Base-by-base conservation (phyloP, 202 grass and related monocot genomes). In the Saccharum hybrid region DNA sequence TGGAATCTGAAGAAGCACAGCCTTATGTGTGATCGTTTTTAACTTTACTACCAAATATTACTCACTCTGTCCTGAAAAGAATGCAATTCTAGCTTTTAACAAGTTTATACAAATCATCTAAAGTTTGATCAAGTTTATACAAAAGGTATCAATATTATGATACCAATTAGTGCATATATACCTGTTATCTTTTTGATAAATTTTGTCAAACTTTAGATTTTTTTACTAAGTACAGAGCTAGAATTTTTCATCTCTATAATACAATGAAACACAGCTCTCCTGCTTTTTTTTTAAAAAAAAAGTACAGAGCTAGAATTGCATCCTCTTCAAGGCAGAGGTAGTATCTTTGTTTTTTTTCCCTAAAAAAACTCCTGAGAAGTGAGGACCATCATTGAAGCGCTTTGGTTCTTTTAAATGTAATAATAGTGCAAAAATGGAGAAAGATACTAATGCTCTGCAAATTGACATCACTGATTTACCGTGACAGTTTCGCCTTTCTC, bases 401-500 rank as follows among this genome's bases (percentile, higher is more conserved):
- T 51, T 22, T 22, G 56, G 12, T 42, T 76, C 39, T 42, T 33
- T 76, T 1, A 76, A 76, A 16, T 40, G 12, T 60, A 62, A 16
- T 10, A 46, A 12, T 14, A 36, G 9, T 36, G 7, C 30, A 15
- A 54, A 73, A 81, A 71, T 71, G 21, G 7, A 62, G 49, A 46
- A 36, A 28, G 39, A 57, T 26, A 37, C 0, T 51, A 45, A 7
- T 15, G 9, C 18, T 65, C 33, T 83, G 40, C 41, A 62, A 16
- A 77, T 48, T 11, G 43, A 61, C 34, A 73, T 30, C 0, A 11
- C 40, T 65, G 69, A 57, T 59, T 84, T 83, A 98, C 95, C 95
- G 78, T 98, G 26, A 74, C 40, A 18, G 81, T 93, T 91, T 98
- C 95, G 46, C 83, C 83, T 81, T 80, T 84, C 70, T 93, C 92